Evolutionary conservation across 2,329 filamentous ascomycete species (phyloP).

Genomic region (Colletotrichum neosansevieriae): DNA sequence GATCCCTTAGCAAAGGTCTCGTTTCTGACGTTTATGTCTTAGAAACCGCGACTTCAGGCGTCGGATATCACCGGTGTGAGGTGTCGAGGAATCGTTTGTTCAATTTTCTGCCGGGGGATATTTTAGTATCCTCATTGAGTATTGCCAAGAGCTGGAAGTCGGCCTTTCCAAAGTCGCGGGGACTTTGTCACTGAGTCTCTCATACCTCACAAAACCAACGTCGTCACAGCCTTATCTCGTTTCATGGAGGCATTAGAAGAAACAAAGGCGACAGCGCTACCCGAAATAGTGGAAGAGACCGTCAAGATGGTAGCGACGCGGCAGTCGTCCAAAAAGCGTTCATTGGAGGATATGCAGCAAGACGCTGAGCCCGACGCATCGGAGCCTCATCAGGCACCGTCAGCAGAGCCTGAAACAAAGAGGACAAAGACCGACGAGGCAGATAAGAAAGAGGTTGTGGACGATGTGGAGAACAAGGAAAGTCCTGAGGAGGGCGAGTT

Average conservation of each 20-base stretch:
- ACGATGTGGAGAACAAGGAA: background rate
- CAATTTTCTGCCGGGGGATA: background rate
- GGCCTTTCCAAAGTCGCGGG: background rate
- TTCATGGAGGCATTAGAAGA: slow-evolving; percentile 32
- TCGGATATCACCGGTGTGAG: background rate
- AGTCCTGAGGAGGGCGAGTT: slow-evolving; percentile 51
- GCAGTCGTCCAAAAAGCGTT: slow-evolving; percentile 45
- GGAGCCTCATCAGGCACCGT: slow-evolving; percentile 22
- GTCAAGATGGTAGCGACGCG: background rate
- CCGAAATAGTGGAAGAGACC: background rate
- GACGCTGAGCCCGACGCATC: slow-evolving; percentile 19
- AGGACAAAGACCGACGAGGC: slow-evolving; percentile 35
- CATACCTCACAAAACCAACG: background rate
- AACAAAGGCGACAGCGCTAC: background rate
- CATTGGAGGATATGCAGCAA: slow-evolving; percentile 44
- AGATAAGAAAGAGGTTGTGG: background rate
- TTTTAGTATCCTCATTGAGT: background rate
- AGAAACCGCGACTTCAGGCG: background rate
- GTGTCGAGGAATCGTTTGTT: background rate
- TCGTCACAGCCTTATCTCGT: no score
- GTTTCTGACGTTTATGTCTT: background rate
- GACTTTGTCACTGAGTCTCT: background rate
- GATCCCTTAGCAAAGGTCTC: background rate
- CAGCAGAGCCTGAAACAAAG: slow-evolving; percentile 41
- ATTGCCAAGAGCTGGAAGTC: background rate